Evolutionary conservation across 345 rosid species (phyloP), one percentile per base, ranked within the genome.

Genomic region (Eucalyptus leucophloia): DNA sequence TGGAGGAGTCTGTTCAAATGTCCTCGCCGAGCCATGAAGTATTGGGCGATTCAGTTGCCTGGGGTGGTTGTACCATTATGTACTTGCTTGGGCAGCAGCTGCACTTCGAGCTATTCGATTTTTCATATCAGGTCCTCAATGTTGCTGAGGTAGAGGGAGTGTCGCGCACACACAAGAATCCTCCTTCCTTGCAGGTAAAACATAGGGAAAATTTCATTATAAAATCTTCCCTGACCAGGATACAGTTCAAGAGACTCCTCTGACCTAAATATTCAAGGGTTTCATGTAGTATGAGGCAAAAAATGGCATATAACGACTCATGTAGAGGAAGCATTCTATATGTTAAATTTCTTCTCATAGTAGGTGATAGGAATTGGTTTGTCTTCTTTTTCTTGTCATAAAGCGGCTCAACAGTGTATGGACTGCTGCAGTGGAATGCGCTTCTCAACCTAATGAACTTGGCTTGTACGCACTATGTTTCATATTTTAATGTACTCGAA

Each of bases 21-120:
- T 92, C 93, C 40, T 89, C 93, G 37, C 93, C 86, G 77, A 96
- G 93, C 91, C 92, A 93, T 30, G 98, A 97, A 89, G 90, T 93
- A 88, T 95, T 96, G 24, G 99, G 99, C 15, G 99, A 98, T 90
- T 96, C 99, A 21, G 93, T 97, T 88, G 99, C 99, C 67, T 97
- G 99, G 99, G 99, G 99, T 87, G 98, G 99, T 82, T 98, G 99
- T 90, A 98, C 99, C 87, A 95, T 98, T 89, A 95, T 97, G 56
- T 97, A 96, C 95, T 92, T 97, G 92, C 99, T 98, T 24, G 99
- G 99, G 40, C 99, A 98, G 88, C 98, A 97, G 93, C 95, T 98
- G 91, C 99, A 96, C 92, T 98, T 97, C 91, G 99, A 98, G 96
- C 95, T 96, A 77, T 97, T 98, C 88, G 99, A 97, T 92, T 98